These are phyloP conservation scores for Fusarium phyllophilum DNA, from an alignment of 2,329 filamentous ascomycete species.

Conservation along the genomic window DNA sequence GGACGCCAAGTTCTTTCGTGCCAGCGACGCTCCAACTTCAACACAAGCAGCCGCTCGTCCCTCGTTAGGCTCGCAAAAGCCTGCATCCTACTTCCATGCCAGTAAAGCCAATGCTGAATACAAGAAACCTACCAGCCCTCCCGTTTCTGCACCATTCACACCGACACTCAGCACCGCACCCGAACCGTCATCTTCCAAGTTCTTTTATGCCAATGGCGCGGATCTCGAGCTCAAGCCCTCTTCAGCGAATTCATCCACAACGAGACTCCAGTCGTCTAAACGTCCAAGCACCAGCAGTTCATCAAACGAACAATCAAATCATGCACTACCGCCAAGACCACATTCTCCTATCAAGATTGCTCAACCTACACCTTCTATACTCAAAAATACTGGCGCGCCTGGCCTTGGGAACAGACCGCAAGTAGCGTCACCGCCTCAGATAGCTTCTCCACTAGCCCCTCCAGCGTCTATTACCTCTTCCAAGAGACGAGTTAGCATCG, in stretches of 20 bases:
- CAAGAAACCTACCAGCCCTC: conserved; percentile 49
- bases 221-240: conserved; percentile 56
- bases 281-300: conserved; percentile 52
- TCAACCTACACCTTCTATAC: conserved; percentile 36
- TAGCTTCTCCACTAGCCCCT: conserved; percentile 50
- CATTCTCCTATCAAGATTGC: conserved; percentile 61
- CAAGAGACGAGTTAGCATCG: conserved; percentile 57
- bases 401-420: conserved; percentile 44
- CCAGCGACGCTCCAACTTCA: conserved; percentile 74
- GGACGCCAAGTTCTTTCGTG: conserved; percentile 85
- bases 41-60: conserved; percentile 50
- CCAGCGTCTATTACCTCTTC: conserved; percentile 44
- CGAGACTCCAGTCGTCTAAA: conserved; percentile 52
- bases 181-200: conserved; percentile 66
- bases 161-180: conserved; percentile 50
- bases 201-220: conserved; percentile 78
- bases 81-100: conserved; percentile 68
- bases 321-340: conserved; percentile 53
- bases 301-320: conserved; percentile 31
- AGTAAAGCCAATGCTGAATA: conserved; percentile 58
- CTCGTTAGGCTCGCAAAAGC: conserved; percentile 56
- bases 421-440: conserved; percentile 50
- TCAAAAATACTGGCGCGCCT: conserved; percentile 32
- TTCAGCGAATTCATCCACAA: conserved; percentile 58
- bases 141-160: conserved; percentile 45